A percentile compares a stretch with the other conserved stretches of the same genome.
Conservation (phyloP, 1,284 basidiomycete genomes). For the Schizophyllum commune region DNA sequence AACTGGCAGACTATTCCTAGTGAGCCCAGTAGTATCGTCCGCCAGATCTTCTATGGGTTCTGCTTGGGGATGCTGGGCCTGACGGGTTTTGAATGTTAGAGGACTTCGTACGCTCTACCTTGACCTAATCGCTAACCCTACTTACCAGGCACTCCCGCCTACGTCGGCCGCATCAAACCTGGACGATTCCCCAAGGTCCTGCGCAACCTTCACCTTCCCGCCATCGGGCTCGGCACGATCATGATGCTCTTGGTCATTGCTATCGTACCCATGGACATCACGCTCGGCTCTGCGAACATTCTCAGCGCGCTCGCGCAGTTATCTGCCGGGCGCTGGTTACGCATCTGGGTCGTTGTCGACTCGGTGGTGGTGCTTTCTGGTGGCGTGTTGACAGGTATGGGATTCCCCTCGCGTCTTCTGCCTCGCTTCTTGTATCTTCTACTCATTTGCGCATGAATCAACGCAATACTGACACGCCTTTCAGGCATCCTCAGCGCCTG, state of each 20-base stretch:
- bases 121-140: not conserved
- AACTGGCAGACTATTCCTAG: conserved; percentile 46
- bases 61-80: conserved; percentile 64
- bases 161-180: conserved; percentile 49
- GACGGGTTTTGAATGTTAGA: conserved; percentile 68
- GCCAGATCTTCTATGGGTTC: conserved; percentile 52
- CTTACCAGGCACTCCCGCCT: conserved; percentile 49
- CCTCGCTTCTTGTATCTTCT: not conserved
- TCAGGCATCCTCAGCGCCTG: conserved; percentile 51
- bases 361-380: conserved; percentile 61
- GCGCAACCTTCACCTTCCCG: conserved; percentile 55
- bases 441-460: not conserved
- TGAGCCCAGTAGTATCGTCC: conserved; percentile 25
- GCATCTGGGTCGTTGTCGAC: conserved; percentile 53
- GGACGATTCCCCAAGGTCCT: conserved; percentile 49
- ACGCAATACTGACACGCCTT: not conserved
- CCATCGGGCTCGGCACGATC: conserved; percentile 43
- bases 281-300: conserved; percentile 44
- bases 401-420: not conserved
- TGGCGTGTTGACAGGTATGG: conserved; percentile 56
- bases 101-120: too few relatives aligned
- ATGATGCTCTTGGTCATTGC: conserved; percentile 54
- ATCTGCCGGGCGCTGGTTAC: conserved; percentile 51
- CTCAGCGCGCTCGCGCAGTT: conserved; percentile 50
- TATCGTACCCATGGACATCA: conserved; percentile 43